A percentile compares a stretch with the other conserved stretches of the same genome.
Conservation (phyloP, 192 early-diverging fungal species). For the Lobosporangium transversale region DNA sequence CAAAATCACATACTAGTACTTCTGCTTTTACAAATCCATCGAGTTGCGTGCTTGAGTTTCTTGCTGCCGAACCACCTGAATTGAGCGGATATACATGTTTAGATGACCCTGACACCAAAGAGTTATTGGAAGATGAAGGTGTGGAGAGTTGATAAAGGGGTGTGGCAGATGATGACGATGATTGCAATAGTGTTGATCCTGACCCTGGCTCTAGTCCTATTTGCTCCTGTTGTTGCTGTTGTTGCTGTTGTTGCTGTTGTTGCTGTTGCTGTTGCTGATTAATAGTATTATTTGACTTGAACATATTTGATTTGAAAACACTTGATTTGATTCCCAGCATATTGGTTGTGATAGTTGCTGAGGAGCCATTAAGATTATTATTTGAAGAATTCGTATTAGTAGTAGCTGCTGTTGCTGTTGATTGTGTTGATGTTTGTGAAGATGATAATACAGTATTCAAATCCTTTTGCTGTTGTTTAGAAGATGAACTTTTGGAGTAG, state of each 20-base stretch:
- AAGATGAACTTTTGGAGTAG: neutral
- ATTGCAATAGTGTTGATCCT: neutral
- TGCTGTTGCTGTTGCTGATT: conserved; percentile 18
- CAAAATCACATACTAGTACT: no score
- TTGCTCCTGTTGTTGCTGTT: no score
- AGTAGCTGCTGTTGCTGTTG: conserved; percentile 16
- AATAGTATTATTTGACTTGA: neutral
- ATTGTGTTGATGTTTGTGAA: neutral
- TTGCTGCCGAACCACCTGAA: neutral
- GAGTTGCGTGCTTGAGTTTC: no score
- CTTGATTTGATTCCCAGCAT: conserved; percentile 22
- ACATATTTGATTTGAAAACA: conserved; percentile 5
- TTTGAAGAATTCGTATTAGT: conserved; percentile 1
- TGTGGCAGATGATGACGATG: neutral
- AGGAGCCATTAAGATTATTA: conserved; percentile 20
- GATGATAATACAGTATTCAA: neutral
- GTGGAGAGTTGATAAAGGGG: conserved; percentile 11
- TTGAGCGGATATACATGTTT: no score
- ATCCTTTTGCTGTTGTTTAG: neutral
- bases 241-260: neutral
- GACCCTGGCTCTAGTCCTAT: no score
- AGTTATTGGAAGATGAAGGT: conserved; percentile 25
- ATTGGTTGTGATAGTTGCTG: conserved; percentile 34
- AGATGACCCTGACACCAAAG: conserved; percentile 7
- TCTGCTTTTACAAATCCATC: neutral